Conservation (phyloP, 257 asterid genomes). For the Paraleonurus japonicus region DNA sequence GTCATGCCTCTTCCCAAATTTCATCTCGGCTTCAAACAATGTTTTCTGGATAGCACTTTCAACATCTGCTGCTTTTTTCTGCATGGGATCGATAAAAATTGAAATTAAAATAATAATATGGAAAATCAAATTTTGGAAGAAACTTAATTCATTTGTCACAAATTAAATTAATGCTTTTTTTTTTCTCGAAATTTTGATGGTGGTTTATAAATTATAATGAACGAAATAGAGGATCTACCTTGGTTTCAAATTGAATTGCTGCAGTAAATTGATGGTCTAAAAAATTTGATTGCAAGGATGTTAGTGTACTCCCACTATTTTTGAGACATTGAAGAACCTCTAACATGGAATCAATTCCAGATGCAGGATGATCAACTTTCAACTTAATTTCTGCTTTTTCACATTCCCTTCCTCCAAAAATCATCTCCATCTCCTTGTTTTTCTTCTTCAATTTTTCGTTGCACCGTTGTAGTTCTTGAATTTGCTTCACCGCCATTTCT, state of each 20-base stretch:
- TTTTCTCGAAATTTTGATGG: no score
- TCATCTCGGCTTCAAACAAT: slow-evolving; percentile 44
- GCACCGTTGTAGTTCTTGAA: slow-evolving; percentile 30
- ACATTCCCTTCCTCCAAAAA: background rate
- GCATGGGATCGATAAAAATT: background rate
- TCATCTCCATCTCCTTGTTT: slow-evolving; percentile 27
- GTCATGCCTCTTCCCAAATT: no score
- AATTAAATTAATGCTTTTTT: no score
- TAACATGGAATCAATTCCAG: slow-evolving; percentile 52
- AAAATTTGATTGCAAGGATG: background rate
- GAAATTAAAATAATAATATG: background rate
- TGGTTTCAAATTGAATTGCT: slow-evolving; percentile 15
- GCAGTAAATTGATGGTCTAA: slow-evolving; percentile 3
- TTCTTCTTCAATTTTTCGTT: slow-evolving; percentile 26
- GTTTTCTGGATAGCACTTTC: slow-evolving; percentile 42
- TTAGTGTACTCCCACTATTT: slow-evolving; percentile 18
- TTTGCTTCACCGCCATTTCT: slow-evolving; percentile 37
- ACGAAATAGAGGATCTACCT: background rate
- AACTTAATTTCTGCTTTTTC: slow-evolving; percentile 31
- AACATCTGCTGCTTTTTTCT: slow-evolving; percentile 45
- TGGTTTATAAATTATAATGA: no score
- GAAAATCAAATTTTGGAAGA: background rate
- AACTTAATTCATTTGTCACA: no score
- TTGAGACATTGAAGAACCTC: slow-evolving; percentile 42
- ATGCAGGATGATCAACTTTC: slow-evolving; percentile 41